These are phyloP conservation scores for Fusarium pseudocircinatum DNA, from an alignment of 2,329 filamentous ascomycete genomes.

Conservation along the genomic window DNA sequence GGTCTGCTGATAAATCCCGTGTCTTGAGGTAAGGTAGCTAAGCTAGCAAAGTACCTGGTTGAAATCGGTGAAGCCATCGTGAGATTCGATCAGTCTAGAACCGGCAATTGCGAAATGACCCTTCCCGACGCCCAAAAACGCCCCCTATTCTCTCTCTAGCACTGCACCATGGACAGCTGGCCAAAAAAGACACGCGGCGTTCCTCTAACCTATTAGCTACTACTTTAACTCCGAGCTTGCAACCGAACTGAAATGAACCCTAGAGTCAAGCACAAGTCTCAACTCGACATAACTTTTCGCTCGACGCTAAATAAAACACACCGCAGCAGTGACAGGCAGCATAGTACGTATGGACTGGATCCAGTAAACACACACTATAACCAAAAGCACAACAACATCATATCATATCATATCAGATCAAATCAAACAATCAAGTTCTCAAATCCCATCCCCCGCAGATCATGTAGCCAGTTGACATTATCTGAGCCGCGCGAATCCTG, in stretches of 20 bases:
- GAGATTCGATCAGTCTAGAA: conserved; percentile 32
- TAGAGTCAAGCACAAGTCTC: conserved; percentile 20
- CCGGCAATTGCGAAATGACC: conserved; percentile 16
- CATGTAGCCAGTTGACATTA: conserved; percentile 54
- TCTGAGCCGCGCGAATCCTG: conserved; percentile 47
- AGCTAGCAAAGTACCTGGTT: background rate
- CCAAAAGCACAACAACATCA: background rate
- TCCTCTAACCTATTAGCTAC: conserved; percentile 22
- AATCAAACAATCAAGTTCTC: conserved; percentile 58
- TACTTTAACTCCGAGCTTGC: conserved; percentile 15
- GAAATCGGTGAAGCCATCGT: conserved; percentile 32
- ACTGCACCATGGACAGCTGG: conserved; percentile 21
- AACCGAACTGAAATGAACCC: conserved; percentile 13
- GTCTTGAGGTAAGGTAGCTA: background rate
- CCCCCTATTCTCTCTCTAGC: conserved; percentile 22
- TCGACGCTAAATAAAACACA: conserved; percentile 18
- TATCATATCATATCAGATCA: background rate
- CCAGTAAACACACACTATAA: conserved; percentile 2
- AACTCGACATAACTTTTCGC: conserved; percentile 25
- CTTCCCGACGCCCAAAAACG: conserved; percentile 6
- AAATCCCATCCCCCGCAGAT: conserved; percentile 55
- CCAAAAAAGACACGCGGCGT: conserved; percentile 17
- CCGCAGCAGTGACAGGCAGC: conserved; percentile 1
- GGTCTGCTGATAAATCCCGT: conserved; percentile 25
- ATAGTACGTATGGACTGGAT: conserved; percentile 18